A percentile compares a stretch with the other conserved stretches of the same genome.
Conservation (phyloP, 495 filamentous ascomycete genomes). For the Aspergillus cristatus region DNA sequence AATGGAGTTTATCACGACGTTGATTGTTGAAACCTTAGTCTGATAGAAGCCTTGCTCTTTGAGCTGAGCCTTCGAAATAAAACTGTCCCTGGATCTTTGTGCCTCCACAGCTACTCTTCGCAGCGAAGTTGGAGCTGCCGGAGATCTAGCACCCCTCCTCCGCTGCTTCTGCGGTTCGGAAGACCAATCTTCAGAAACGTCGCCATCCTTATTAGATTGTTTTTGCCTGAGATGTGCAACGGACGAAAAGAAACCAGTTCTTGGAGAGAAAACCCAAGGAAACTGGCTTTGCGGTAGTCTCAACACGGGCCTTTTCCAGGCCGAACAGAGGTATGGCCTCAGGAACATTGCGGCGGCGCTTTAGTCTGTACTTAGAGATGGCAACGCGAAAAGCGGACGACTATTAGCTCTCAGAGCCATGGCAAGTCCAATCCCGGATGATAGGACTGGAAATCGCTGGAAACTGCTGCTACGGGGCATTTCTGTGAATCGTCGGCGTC, state of each 20-base stretch:
- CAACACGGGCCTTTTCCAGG: slow-evolving; percentile 15
- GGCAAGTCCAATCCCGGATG: not conserved
- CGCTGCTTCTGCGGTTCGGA: slow-evolving; percentile 30
- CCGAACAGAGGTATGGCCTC: slow-evolving; percentile 23
- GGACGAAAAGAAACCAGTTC: slow-evolving; percentile 43
- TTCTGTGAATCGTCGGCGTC: too few relatives aligned
- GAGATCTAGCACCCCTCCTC: slow-evolving; percentile 33
- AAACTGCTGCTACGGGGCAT: too few relatives aligned
- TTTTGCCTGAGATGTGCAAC: slow-evolving; percentile 34
- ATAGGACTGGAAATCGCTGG: too few relatives aligned
- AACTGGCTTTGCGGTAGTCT: slow-evolving; percentile 20
- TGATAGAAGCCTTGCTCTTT: slow-evolving; percentile 34
- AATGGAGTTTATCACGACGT: not conserved
- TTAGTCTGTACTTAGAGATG: too few relatives aligned
- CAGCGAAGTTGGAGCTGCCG: slow-evolving; percentile 46
- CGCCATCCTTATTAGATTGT: slow-evolving; percentile 11
- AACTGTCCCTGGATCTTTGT: slow-evolving; percentile 46
- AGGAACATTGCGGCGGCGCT: slow-evolving; percentile 22
- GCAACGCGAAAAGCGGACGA: too few relatives aligned
- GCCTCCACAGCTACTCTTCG: slow-evolving; percentile 51
- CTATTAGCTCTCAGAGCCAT: slow-evolving; percentile 11
- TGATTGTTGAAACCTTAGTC: slow-evolving; percentile 24
- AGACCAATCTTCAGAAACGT: slow-evolving; percentile 10
- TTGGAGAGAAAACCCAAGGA: slow-evolving; percentile 32
- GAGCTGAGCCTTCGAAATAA: slow-evolving; percentile 29